Conservation (phyloP, 2,329 filamentous ascomycete genomes). For the Taxawa tesnikishii region DNA sequence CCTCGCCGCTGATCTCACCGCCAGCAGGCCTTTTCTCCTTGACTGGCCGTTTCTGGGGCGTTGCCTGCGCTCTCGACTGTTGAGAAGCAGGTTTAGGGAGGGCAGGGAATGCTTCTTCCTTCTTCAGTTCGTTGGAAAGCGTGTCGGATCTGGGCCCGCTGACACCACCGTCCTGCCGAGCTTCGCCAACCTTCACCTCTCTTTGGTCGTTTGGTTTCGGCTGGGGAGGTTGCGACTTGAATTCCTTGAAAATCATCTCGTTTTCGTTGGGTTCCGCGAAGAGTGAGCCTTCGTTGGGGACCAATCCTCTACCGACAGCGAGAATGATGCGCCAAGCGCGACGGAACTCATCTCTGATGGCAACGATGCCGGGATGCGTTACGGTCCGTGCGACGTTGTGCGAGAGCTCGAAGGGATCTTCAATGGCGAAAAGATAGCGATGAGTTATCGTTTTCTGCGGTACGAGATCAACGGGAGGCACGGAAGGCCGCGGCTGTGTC, state of each 20-base stretch:
- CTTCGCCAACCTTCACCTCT: background rate
- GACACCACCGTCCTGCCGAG: background rate
- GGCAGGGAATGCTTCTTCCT: no score
- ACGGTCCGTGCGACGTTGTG: slow-evolving; percentile 86
- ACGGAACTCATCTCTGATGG: slow-evolving; percentile 74
- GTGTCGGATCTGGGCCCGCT: no score
- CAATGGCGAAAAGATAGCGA: slow-evolving; percentile 77
- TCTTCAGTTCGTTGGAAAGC: no score
- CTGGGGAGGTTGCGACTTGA: background rate
- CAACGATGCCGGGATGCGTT: slow-evolving; percentile 67
- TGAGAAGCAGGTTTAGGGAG: no score
- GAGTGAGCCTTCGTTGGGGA: slow-evolving; percentile 13
- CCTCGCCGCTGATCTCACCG: background rate
- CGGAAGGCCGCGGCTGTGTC: background rate
- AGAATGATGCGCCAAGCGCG: slow-evolving; percentile 64
- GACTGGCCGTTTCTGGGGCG: background rate
- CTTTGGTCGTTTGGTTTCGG: background rate
- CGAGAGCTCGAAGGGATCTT: slow-evolving; percentile 79
- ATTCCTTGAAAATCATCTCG: background rate
- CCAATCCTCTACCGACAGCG: slow-evolving; percentile 31
- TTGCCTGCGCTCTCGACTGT: background rate
- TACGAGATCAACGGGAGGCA: background rate
- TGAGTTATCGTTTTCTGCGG: slow-evolving; percentile 56
- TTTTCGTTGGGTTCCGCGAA: slow-evolving; percentile 14
- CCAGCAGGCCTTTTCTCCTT: background rate